These are phyloP conservation scores for Phlebiopsis gigantea DNA, from an alignment of 768 basidiomycete species.

Conservation along the genomic window DNA sequence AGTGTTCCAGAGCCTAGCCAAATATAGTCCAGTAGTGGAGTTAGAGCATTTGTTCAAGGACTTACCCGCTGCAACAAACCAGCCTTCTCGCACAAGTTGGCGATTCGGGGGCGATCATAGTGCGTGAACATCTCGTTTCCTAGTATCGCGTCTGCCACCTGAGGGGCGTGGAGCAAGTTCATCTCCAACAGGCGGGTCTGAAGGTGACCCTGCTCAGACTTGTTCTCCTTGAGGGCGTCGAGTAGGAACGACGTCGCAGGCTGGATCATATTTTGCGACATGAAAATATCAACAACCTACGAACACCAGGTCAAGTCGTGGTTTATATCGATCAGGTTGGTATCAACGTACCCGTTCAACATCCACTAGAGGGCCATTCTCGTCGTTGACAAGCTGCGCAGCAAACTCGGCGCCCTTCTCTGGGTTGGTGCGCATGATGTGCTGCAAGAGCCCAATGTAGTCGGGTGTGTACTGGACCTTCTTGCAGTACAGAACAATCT, in stretches of 20 bases:
- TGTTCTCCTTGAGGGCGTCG: slow-evolving; percentile 97
- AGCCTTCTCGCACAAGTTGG: slow-evolving; percentile 98
- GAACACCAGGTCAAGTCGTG: neutral
- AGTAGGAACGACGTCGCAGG: slow-evolving; percentile 97
- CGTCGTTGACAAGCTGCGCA: slow-evolving; percentile 90
- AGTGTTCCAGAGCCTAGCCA: slow-evolving; percentile 95
- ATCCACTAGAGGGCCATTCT: slow-evolving; percentile 87
- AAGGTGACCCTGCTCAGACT: slow-evolving; percentile 91
- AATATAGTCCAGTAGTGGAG: slow-evolving; percentile 6
- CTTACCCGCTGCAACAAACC: slow-evolving; percentile 88
- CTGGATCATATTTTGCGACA: slow-evolving; percentile 99
- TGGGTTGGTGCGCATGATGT: slow-evolving; percentile 92
- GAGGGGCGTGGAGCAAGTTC: slow-evolving; percentile 96
- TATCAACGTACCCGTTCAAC: slow-evolving; percentile 67
- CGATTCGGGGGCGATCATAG: slow-evolving; percentile 94
- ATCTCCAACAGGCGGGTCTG: slow-evolving; percentile 97
- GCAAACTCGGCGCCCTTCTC: slow-evolving; percentile 99
- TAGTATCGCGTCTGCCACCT: slow-evolving; percentile 97
- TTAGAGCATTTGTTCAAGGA: slow-evolving; percentile 3
- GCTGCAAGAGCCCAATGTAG: slow-evolving; percentile 87
- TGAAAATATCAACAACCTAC: slow-evolving; percentile 96
- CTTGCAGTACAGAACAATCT: slow-evolving; percentile 96
- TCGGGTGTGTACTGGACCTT: slow-evolving; percentile 94
- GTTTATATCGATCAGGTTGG: neutral
- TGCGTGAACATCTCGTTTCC: slow-evolving; percentile 98